Evolutionary conservation across 441 rosid genomes (phyloP).

Genomic region (Populus hybrid): DNA sequence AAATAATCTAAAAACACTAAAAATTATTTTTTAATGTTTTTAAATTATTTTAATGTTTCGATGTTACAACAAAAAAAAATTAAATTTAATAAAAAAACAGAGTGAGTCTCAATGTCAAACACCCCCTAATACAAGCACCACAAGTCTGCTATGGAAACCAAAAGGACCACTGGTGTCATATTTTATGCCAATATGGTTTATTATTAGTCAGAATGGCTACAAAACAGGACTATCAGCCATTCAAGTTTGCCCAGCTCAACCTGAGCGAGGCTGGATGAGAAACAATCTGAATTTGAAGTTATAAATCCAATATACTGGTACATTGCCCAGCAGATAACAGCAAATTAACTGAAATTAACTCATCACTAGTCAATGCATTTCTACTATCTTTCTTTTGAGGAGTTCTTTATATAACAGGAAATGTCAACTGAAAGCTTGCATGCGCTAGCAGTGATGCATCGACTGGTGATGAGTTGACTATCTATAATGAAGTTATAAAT

Average conservation of each 20-base stretch:
- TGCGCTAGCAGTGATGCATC: too few species aligned
- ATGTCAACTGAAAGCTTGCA: too few species aligned
- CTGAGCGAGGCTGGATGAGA: background rate
- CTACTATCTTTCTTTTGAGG: background rate
- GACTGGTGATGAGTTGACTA: too few species aligned
- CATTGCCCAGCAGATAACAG: background rate
- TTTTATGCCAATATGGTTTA: background rate
- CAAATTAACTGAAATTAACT: background rate
- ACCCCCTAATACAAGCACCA: background rate
- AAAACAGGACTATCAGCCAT: background rate
- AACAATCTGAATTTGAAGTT: background rate
- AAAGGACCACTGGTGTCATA: background rate
- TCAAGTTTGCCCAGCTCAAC: background rate
- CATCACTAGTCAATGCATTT: background rate
- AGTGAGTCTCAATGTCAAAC: too few species aligned
- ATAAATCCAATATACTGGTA: background rate
- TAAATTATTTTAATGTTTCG: too few species aligned
- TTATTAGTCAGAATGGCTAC: background rate
- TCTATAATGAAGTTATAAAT: too few species aligned
- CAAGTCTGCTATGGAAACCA: background rate
- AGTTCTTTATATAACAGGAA: background rate
- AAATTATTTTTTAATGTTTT: too few species aligned
- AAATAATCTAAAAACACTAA: too few species aligned
- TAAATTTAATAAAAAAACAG: too few species aligned
- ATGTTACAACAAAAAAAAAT: too few species aligned